Evolutionary conservation across 2,329 filamentous ascomycete species (phyloP).

Genomic region (Helicocarpus griseus): DNA sequence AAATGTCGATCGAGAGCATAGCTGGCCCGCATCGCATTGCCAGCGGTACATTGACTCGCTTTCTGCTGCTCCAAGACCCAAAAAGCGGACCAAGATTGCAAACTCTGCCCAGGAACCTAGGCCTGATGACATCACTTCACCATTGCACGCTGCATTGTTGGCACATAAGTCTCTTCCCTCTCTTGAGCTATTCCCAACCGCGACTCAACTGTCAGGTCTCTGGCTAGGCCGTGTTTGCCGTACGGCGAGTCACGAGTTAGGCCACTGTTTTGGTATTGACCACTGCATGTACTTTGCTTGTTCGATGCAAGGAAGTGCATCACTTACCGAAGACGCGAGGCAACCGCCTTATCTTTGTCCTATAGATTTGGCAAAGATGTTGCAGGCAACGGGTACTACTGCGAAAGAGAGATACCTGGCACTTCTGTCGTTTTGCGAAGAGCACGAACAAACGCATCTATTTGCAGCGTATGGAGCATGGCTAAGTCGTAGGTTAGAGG

Average conservation of each 20-base stretch:
- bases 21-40: slow-evolving; percentile 59
- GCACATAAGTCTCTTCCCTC: slow-evolving; percentile 9
- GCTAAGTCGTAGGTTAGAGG: slow-evolving; percentile 7
- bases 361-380: slow-evolving; percentile 20
- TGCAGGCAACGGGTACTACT: slow-evolving; percentile 14
- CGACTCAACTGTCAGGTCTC: slow-evolving; percentile 28
- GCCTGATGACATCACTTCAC: neutral
- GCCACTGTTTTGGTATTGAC: slow-evolving; percentile 56
- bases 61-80: slow-evolving; percentile 13
- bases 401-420: slow-evolving; percentile 13
- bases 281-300: slow-evolving; percentile 46
- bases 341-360: slow-evolving; percentile 27
- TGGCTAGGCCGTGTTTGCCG: slow-evolving; percentile 51
- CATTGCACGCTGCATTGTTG: slow-evolving; percentile 11
- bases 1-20: slow-evolving; percentile 42
- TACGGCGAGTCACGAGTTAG: slow-evolving; percentile 55
- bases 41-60: slow-evolving; percentile 37
- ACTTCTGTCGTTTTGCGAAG: slow-evolving; percentile 17
- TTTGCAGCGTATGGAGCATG: slow-evolving; percentile 18
- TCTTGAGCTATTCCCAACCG: slow-evolving; percentile 5
- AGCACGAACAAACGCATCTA: slow-evolving; percentile 10
- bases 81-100: neutral
- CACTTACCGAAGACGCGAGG: slow-evolving; percentile 22
- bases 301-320: slow-evolving; percentile 24
- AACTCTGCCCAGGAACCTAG: neutral